A percentile compares a stretch with the other conserved stretches of the same genome.
Conservation (phyloP, 306 rosid genomes). For the Cucurbita ficifolia region DNA sequence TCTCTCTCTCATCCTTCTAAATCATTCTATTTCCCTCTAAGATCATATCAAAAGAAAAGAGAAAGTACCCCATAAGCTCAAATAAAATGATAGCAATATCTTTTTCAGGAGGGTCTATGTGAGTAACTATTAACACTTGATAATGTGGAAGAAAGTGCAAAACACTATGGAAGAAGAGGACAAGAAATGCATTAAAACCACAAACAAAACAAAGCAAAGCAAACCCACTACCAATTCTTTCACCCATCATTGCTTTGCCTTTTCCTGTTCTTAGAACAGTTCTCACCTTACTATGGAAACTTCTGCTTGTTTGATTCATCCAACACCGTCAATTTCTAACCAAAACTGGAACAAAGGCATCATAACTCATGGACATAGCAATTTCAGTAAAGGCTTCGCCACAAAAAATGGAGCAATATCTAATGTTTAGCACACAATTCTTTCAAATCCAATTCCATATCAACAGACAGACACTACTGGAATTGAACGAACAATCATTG, state of each 20-base stretch:
- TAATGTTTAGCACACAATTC: background rate
- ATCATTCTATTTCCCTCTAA: too few relatives aligned
- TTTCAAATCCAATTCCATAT: background rate
- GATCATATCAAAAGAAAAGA: background rate
- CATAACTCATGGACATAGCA: background rate
- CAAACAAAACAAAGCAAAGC: background rate
- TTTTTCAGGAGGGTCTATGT: background rate
- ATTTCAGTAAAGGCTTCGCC: background rate
- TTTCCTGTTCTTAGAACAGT: background rate
- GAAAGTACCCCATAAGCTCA: background rate
- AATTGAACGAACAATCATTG: background rate
- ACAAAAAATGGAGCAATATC: background rate
- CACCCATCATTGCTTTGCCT: background rate
- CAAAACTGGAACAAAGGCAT: background rate
- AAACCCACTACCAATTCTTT: conserved; percentile 1
- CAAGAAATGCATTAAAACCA: background rate
- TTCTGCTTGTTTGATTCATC: background rate
- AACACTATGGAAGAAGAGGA: background rate
- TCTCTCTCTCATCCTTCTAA: too few relatives aligned
- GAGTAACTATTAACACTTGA: background rate
- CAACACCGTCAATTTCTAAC: background rate
- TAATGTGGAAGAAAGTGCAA: conserved; percentile 4
- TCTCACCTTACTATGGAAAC: background rate
- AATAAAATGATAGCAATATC: background rate
- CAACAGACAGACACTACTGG: background rate